Base-by-base conservation (phyloP, 495 filamentous ascomycete species). In the Durotheca rogersii region DNA sequence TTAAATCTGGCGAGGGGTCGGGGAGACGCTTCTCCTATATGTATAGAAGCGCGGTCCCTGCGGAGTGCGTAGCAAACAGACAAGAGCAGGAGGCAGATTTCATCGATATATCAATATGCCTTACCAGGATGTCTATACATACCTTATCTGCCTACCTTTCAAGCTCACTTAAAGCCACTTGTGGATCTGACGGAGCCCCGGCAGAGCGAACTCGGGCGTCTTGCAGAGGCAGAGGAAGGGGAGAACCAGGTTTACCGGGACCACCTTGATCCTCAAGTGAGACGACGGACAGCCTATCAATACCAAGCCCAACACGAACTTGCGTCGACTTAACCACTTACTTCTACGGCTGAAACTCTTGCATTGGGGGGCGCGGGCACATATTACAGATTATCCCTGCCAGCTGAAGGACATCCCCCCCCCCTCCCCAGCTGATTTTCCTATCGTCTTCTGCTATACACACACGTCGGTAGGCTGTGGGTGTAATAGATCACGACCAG, bases 271-370 rank as follows among this genome's bases (percentile, higher is more conserved):
- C 48, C 40, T 41, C 27, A 25, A 36, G n/a, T 27, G 15, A 39
- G 27, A 14, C 41, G 18, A 20, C 23, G 48, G 33, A 39, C 45
- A 45, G 33, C 33, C 11, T 44, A 34, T 45, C 35, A 27, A 17
- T 11, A 25, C 19, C 14, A 30, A 45, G 35, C 19, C 17, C 21
- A 18, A 17, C 19, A 34, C 12, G 17, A 41, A 33, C 18, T 20
- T 11, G 27, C 17, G 27, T 25, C 10, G 10, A 7, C 16, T 17
- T 20, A n/a, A n/a, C n/a, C n/a, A n/a, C n/a, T n/a, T n/a, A n/a
- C n/a, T n/a, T 11, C 33, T 54, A 47, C 53, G 47, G 53, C 53
- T 56, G 53, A 51, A 50, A 40, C 25, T 23, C n/a, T n/a, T n/a
- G n/a, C n/a, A n/a, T n/a, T n/a, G n/a, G n/a, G n/a, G n/a, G 33